phyloP scores from a whole-genome alignment of 2,329 filamentous ascomycete species.

The Didymellaceae sp. region DNA sequence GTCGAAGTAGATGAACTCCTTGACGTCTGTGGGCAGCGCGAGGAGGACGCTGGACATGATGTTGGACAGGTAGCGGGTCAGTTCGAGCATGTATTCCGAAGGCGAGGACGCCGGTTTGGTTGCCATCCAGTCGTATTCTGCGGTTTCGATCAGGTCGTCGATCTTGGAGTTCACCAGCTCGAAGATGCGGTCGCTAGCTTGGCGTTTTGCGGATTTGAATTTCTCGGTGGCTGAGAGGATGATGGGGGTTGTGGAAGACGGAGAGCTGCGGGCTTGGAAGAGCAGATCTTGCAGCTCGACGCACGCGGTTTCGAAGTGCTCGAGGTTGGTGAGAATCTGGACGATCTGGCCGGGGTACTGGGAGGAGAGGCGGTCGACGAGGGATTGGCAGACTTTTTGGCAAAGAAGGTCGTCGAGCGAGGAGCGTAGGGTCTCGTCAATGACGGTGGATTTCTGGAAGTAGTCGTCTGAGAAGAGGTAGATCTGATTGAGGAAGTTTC shows the following conservation, averaged over 20 bases:
- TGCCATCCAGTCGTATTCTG: constrained; percentile 90
- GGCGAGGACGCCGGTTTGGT: constrained; percentile 71
- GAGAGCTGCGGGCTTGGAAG: constrained; percentile 81
- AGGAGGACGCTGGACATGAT: constrained; percentile 96
- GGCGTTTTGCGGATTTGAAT: constrained; percentile 91
- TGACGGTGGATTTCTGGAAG: constrained; percentile 86
- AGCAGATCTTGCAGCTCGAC: constrained; percentile 86
- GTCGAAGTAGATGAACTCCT: constrained; percentile 97
- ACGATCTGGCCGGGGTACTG: constrained; percentile 98
- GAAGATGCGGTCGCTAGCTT: constrained; percentile 95
- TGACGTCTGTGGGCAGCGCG: constrained; percentile 92
- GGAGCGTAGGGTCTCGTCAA: constrained; percentile 87
- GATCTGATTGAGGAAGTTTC: constrained; percentile 97
- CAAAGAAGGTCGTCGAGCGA: constrained; percentile 94
- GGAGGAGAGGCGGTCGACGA: constrained; percentile 86
- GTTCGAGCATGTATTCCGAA: constrained; percentile 92
- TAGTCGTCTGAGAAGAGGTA: constrained; percentile 98
- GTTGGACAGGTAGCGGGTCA: constrained; percentile 90
- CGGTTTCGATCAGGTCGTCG: constrained; percentile 94
- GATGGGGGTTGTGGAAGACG: constrained; percentile 79
- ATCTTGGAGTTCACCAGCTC: constrained; percentile 99
- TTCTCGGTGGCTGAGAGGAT: constrained; percentile 82
- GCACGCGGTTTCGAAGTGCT: constrained; percentile 95
- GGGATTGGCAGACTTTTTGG: constrained; percentile 85
- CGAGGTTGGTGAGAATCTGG: constrained; percentile 95